phyloP scores from a whole-genome alignment of 2,329 filamentous ascomycete species.

The Cladosporium sphaerospermum region DNA sequence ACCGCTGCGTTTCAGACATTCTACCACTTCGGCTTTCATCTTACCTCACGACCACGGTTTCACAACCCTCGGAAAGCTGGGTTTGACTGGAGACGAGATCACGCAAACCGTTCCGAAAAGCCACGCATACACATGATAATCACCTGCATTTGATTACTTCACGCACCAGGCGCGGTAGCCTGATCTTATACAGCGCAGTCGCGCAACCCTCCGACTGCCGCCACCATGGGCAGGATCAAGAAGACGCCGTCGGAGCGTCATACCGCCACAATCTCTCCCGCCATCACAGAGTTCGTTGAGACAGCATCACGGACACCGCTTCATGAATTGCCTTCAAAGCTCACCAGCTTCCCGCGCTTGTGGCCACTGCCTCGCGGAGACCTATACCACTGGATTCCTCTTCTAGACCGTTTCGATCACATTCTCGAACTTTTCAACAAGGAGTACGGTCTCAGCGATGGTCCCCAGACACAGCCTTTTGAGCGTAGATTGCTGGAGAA shows the following conservation, averaged over 20 bases:
- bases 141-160: background rate
- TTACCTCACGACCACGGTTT: background rate
- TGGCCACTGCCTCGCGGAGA: conserved; percentile 97
- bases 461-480: conserved; percentile 76
- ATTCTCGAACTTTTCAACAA: conserved; percentile 76
- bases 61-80: background rate
- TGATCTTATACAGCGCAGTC: conserved; percentile 5
- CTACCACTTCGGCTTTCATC: conserved; percentile 1
- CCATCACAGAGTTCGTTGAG: conserved; percentile 74
- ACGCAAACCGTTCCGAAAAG: background rate
- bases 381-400: conserved; percentile 94
- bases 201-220: conserved; percentile 5
- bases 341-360: conserved; percentile 73
- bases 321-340: conserved; percentile 67
- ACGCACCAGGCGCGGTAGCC: conserved; percentile 8
- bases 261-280: conserved; percentile 65
- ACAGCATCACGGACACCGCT: conserved; percentile 63
- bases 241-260: conserved; percentile 50
- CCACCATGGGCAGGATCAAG: conserved; percentile 48
- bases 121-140: conserved; percentile 1
- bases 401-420: conserved; percentile 87
- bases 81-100: background rate
- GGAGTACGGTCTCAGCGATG: conserved; percentile 71
- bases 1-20: conserved; percentile 11
- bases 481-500: conserved; percentile 58